Base-by-base conservation (phyloP, 306 rosid species). In the Vicia villosa region DNA sequence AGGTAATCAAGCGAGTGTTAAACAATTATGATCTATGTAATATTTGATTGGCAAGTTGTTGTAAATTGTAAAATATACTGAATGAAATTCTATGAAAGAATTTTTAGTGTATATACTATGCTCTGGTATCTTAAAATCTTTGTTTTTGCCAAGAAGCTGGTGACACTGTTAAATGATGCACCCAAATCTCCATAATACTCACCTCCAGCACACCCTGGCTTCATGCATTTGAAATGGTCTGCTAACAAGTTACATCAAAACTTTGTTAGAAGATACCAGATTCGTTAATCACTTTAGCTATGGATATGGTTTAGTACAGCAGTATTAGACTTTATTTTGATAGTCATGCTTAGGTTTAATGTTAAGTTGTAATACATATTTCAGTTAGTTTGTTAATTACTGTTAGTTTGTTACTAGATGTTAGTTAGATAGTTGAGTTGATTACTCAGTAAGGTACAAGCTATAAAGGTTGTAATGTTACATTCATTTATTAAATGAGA, bases 51-150 rank as follows among this genome's bases (percentile, higher is more conserved):
- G 40, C 61, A 41, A 21, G 32, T 47, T 26, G 63, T 78, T 79
- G 70, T 82, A 69, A 70, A 64, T 78, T 79, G 70, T 82, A 69
- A 70, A 64, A 70, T 69, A 24, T 64, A 51, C 3, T 5, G 19
- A 2, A 59, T 54, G 17, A 20, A 46, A 24, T 17, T 22, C 46
- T 28, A 46, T 52, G 52, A 34, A n/a, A 50, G 50, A 20, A 28
- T 54, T 63, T 46, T 68, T 62, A 11, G 21, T 8, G 46, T 59
- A 58, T 15, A 56, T 45, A 34, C 45, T 12, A 38, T 54, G 15
- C 57, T 14, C 14, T 40, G 34, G 26, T 47, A 68, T 32, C 21
- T 15, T 46, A 15, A 46, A 46, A 46, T 46, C 52, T 14, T 5
- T 46, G 19, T 15, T 46, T 46, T 46, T 17, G 52, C 52, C 34